Percentiles rank a stretch among this genome's conserved stretches.
These are phyloP conservation scores for Colletotrichum paranaense DNA, from an alignment of 2,329 filamentous ascomycete genomes.

Conservation along the genomic window DNA sequence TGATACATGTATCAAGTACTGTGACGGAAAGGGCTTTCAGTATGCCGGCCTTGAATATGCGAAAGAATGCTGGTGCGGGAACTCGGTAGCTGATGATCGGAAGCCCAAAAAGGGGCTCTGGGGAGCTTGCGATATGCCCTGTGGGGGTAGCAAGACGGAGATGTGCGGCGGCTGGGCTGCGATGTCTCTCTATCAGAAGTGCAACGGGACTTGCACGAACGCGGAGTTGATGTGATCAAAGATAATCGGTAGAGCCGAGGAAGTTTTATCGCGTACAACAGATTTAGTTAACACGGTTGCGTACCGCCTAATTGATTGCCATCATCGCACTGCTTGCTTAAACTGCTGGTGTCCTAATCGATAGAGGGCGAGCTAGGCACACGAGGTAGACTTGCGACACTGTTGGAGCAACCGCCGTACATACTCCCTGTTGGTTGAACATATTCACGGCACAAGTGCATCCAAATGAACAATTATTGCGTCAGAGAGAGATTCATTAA, in stretches of 20 bases:
- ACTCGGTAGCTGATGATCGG: constrained; percentile 38
- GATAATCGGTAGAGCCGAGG: not conserved
- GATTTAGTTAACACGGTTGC: not conserved
- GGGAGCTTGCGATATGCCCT: constrained; percentile 51
- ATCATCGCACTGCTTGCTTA: not conserved
- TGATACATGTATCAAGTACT: constrained; percentile 46
- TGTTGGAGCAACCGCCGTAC: not conserved
- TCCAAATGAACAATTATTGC: not conserved
- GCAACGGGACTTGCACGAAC: constrained; percentile 43
- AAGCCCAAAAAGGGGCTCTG: constrained; percentile 52
- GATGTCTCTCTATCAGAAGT: constrained; percentile 50
- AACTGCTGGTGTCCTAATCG: not conserved
- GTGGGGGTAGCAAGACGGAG: constrained; percentile 27
- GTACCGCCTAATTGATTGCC: not conserved
- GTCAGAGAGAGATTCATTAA: constrained; percentile 27
- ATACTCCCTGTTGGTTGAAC: not conserved
- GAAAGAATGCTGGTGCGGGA: constrained; percentile 52
- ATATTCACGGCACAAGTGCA: not conserved
- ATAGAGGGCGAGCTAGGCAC: not conserved
- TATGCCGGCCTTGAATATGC: constrained; percentile 53
- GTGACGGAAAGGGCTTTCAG: constrained; percentile 41
- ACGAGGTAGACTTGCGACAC: not conserved
- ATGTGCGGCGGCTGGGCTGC: constrained; percentile 41
- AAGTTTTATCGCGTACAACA: not conserved
- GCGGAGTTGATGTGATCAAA: constrained; percentile 29